A percentile compares a stretch with the other conserved stretches of the same genome.
Conservation (phyloP, 1,139 yeast species). For the Suhomyces atakaporum region DNA sequence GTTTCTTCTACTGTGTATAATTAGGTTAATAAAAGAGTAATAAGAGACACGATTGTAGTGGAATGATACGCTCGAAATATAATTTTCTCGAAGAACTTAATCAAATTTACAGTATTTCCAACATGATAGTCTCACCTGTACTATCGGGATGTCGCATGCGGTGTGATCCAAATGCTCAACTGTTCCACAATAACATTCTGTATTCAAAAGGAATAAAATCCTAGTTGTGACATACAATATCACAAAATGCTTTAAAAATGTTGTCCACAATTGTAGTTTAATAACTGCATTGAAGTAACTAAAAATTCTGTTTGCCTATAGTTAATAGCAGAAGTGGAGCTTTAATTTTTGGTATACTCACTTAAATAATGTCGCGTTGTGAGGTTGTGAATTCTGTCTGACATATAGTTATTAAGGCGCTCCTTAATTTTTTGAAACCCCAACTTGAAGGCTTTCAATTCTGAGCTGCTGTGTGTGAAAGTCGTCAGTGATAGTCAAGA, state of each 20-base stretch:
- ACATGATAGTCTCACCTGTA: background rate
- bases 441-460: no score
- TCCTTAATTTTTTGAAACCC: no score
- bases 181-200: background rate
- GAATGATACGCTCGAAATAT: no score
- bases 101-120: background rate
- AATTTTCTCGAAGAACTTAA: no score
- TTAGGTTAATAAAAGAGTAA: slow-evolving; percentile 10
- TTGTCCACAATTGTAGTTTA: background rate
- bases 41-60: no score
- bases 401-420: no score
- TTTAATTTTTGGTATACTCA: no score
- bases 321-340: background rate
- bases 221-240: background rate
- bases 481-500: no score
- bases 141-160: background rate
- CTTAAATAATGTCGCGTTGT: no score
- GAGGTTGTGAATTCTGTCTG: no score
- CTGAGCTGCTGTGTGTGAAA: no score
- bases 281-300: background rate
- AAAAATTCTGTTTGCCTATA: background rate
- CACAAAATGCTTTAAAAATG: background rate
- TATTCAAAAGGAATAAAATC: background rate
- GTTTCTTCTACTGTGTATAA: slow-evolving; percentile 9
- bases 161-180: background rate